Percentiles rank a stretch among this genome's conserved stretches.
These are phyloP conservation scores for Macroventuria anomochaeta DNA, from an alignment of 2,329 filamentous ascomycete genomes.

Conservation along the genomic window DNA sequence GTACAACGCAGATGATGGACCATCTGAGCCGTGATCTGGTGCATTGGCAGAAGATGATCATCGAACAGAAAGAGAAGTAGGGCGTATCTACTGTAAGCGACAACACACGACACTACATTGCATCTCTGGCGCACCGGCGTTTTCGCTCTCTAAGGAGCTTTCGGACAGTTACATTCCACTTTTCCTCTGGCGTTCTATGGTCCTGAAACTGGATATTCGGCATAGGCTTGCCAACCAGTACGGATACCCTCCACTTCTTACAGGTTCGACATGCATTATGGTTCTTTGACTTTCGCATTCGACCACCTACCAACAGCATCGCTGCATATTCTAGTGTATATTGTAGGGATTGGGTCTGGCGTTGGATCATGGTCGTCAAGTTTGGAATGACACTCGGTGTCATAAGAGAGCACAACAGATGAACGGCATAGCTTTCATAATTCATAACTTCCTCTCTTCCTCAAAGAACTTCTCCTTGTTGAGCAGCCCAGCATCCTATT, in stretches of 20 bases:
- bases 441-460: slow-evolving; percentile 1
- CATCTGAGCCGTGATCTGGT: slow-evolving; percentile 78
- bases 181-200: slow-evolving; percentile 26
- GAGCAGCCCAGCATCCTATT: slow-evolving; percentile 13
- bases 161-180: background rate
- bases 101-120: slow-evolving; percentile 6
- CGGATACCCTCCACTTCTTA: slow-evolving; percentile 45
- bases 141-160: background rate
- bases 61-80: slow-evolving; percentile 40
- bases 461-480: background rate
- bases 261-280: background rate
- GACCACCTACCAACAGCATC: background rate
- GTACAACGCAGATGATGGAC: slow-evolving; percentile 90
- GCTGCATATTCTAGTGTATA: slow-evolving; percentile 13
- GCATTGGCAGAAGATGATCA: slow-evolving; percentile 74
- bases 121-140: slow-evolving; percentile 12
- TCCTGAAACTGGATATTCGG: slow-evolving; percentile 1
- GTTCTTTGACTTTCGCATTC: background rate
- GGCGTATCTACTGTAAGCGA: background rate
- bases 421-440: slow-evolving; percentile 13
- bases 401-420: background rate
- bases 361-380: background rate
- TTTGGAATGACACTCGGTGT: background rate
- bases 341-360: slow-evolving; percentile 1
- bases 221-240: slow-evolving; percentile 19